Base-by-base conservation (phyloP, 306 rosid species). In the Medicago arabica region DNA sequence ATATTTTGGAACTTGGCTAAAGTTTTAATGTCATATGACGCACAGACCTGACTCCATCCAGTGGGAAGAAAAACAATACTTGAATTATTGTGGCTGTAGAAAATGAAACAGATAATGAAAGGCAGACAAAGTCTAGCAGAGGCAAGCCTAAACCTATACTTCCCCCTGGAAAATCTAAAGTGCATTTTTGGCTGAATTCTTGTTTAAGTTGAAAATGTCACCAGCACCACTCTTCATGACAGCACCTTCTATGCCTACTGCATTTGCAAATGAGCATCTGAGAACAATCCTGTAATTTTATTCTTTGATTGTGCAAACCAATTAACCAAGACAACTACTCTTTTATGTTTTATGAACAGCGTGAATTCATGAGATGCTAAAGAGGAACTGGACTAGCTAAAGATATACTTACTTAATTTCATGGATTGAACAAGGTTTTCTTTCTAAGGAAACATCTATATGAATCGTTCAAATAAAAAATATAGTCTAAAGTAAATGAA, bases 1-100 rank as follows among this genome's bases (percentile, higher is more conserved):
- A 43, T 82, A 73, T 65, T 58, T 57, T 15, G 14, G 16, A 75
- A 28, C 40, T 49, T 25, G 17, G 13, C 53, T 14, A 14, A 13
- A 67, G 75, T 19, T 46, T 34, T 21, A 19, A 59, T 59, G 64
- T 25, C 67, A 41, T 69, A n/a, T 19, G 75, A 67, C 43, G 47
- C 47, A 66, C 5, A 18, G 9, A 78, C 10, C 12, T 1, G 3
- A 34, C 12, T 10, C 13, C 46, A 67, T 58, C 69, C 4, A 19
- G 12, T 10, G 25, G 18, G 13, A 11, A 50, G 19, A 0, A 28
- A 28, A 36, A 68, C 66, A 58, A 36, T 12, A 36, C 5, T 12
- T 38, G 21, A 4, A 16, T 46, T 8, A 12, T 13, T 36, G 50
- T 19, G 21, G 41, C 57, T 51, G 69, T 54, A 65, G 60, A 65